A percentile compares a stretch with the other conserved stretches of the same genome.
Conservation (phyloP, 352 stramenopile species). For the Peronospora belbahrii region DNA sequence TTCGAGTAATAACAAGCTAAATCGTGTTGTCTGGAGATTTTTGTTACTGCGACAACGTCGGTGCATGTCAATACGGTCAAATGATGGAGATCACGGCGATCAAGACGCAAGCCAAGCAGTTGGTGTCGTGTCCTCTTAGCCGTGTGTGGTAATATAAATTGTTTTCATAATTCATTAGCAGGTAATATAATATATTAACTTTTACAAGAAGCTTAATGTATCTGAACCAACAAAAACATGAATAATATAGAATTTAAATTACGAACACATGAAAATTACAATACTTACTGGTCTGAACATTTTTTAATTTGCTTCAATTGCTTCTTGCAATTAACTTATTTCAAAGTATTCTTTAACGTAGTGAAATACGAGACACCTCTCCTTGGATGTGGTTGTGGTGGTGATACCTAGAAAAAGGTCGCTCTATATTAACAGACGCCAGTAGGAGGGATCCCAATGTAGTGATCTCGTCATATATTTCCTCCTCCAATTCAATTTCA, state of each 20-base stretch:
- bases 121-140: too few species aligned
- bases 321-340: constrained; percentile 7
- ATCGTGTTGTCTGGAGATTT: constrained; percentile 49
- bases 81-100: background rate
- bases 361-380: too few species aligned
- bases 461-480: constrained; percentile 8
- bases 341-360: constrained; percentile 5
- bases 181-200: too few species aligned
- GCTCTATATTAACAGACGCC: constrained; percentile 11
- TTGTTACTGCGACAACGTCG: constrained; percentile 22
- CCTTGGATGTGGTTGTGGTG: too few species aligned
- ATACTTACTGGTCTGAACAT: constrained; percentile 2
- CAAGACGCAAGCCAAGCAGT: background rate
- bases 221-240: too few species aligned
- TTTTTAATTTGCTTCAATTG: constrained; percentile 4
- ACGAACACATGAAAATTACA: too few species aligned
- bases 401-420: constrained; percentile 12
- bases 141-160: too few species aligned
- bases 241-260: too few species aligned
- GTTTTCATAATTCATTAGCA: too few species aligned
- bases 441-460: constrained; percentile 2
- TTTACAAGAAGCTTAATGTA: too few species aligned
- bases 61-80: constrained; percentile 14
- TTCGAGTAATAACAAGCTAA: constrained; percentile 87
- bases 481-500: constrained; percentile 21